Evolutionary conservation across 352 stramenopile species (phyloP).

Genomic region (Globisporangium yorkense): DNA sequence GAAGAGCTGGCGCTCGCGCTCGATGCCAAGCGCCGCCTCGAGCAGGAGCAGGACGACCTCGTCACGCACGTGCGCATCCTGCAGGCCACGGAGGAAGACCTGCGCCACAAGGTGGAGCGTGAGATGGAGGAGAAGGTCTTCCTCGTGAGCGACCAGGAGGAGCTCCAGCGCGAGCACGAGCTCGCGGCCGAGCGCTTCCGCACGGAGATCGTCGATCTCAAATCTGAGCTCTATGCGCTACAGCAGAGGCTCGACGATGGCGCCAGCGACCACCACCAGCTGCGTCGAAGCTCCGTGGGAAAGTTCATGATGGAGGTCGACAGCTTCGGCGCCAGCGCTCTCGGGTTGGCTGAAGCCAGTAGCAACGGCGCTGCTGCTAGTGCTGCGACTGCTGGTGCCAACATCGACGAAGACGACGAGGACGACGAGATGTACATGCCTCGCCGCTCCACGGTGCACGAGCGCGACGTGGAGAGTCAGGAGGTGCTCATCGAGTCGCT

Average conservation of each 20-base stretch:
- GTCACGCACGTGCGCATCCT: constrained; percentile 79
- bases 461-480: constrained; percentile 51
- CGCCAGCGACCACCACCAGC: neutral
- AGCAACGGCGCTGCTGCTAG: neutral
- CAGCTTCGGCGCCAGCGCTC: constrained; percentile 17
- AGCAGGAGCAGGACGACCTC: constrained; percentile 76
- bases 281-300: constrained; percentile 10
- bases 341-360: neutral
- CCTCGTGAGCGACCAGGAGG: constrained; percentile 73
- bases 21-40: constrained; percentile 39
- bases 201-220: constrained; percentile 81
- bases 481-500: constrained; percentile 69
- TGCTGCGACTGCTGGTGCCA: neutral
- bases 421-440: constrained; percentile 17
- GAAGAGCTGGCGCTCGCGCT: constrained; percentile 31
- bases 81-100: constrained; percentile 68
- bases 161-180: constrained; percentile 77
- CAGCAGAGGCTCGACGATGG: constrained; percentile 51
- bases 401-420: constrained; percentile 12
- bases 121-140: constrained; percentile 88
- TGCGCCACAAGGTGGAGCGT: constrained; percentile 78
- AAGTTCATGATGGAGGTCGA: constrained; percentile 11
- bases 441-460: constrained; percentile 49
- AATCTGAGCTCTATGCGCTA: constrained; percentile 74
- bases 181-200: constrained; percentile 71